phyloP scores from a whole-genome alignment of 257 asterid genomes.

The Anisodus tanguticus region DNA sequence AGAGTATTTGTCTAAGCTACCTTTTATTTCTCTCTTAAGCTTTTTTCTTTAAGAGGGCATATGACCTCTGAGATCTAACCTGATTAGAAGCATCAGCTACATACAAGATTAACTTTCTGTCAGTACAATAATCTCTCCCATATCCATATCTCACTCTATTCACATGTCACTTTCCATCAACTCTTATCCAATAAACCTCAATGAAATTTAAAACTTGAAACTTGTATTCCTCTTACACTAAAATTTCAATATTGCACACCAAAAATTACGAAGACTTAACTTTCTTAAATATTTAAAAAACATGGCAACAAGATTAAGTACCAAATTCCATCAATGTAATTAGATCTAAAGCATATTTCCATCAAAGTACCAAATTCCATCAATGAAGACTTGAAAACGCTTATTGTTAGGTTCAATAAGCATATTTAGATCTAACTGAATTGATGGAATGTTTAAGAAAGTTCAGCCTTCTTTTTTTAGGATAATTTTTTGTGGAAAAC shows the following conservation, averaged over 20 bases:
- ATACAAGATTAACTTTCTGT: not conserved
- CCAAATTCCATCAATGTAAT: slow-evolving; percentile 12
- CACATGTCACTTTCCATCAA: not conserved
- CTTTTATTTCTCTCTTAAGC: not conserved
- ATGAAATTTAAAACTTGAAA: not conserved
- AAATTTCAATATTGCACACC: not conserved
- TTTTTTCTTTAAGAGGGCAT: not conserved
- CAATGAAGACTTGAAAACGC: no score
- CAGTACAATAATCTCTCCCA: not conserved
- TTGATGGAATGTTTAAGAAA: not conserved
- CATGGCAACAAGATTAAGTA: not conserved
- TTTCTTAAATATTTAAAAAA: not conserved
- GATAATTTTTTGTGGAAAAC: not conserved
- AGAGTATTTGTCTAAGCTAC: not conserved
- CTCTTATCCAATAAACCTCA: not conserved
- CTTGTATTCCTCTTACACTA: not conserved
- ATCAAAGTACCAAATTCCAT: no score
- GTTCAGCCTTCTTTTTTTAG: not conserved
- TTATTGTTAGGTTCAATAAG: not conserved
- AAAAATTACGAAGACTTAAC: not conserved
- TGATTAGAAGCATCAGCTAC: slow-evolving; percentile 10
- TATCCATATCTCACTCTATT: not conserved
- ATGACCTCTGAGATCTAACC: not conserved
- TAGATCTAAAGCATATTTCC: not conserved
- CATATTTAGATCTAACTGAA: not conserved